Conservation (phyloP, 176 grass and related monocot genomes). For the Thalia dealbata region DNA sequence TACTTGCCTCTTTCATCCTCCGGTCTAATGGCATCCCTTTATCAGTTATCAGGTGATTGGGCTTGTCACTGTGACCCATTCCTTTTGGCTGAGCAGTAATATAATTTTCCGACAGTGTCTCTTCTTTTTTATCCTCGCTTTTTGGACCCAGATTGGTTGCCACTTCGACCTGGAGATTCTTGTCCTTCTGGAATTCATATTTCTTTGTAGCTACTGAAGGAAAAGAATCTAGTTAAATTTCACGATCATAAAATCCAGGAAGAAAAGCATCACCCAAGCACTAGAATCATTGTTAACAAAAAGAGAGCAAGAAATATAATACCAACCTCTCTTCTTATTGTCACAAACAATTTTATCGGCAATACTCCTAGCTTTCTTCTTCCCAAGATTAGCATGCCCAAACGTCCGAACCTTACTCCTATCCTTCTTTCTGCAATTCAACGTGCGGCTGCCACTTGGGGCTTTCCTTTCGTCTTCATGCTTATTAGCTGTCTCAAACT, state of each 20-base stretch:
- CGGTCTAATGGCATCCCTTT: constrained; percentile 14
- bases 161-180: constrained; percentile 21
- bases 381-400: constrained; percentile 19
- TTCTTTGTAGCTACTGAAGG: constrained; percentile 18
- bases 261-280: constrained; percentile 4
- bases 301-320: background rate
- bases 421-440: constrained; percentile 37
- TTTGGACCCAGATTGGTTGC: constrained; percentile 13
- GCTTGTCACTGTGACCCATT: background rate
- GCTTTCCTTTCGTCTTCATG: constrained; percentile 17
- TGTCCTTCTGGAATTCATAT: constrained; percentile 12
- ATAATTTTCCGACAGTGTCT: constrained; percentile 13
- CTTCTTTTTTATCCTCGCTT: constrained; percentile 29
- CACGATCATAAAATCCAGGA: constrained; percentile 23
- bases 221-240: constrained; percentile 25
- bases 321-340: constrained; percentile 47
- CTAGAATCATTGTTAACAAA: background rate
- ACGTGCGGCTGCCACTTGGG: constrained; percentile 8
- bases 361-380: constrained; percentile 10
- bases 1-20: constrained; percentile 28
- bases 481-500: constrained; percentile 6
- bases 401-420: constrained; percentile 25
- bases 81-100: background rate
- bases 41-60: background rate
- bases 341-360: constrained; percentile 18